A percentile compares a stretch with the other conserved stretches of the same genome.
These are phyloP conservation scores for Neospermospora avenae DNA, from an alignment of 2,329 filamentous ascomycete species.

Conservation along the genomic window DNA sequence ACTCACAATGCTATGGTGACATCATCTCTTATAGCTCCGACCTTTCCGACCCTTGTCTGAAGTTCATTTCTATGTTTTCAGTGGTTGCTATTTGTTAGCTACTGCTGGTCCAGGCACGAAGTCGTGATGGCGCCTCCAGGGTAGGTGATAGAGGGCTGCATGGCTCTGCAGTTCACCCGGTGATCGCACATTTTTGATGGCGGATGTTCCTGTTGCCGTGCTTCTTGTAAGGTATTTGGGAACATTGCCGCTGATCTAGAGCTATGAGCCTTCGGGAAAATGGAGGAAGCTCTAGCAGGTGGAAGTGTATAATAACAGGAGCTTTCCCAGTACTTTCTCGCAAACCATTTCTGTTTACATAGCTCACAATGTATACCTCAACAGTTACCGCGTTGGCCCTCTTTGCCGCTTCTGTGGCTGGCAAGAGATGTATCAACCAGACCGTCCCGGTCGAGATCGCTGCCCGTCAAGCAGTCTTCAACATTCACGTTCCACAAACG, in stretches of 20 bases:
- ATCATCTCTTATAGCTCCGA: neutral
- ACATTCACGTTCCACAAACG: conserved; percentile 44
- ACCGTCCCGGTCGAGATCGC: conserved; percentile 54
- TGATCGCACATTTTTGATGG: neutral
- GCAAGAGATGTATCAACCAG: conserved; percentile 45
- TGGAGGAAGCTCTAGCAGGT: neutral
- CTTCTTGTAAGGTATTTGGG: neutral
- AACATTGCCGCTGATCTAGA: neutral
- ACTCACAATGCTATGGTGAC: neutral
- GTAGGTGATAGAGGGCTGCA: neutral
- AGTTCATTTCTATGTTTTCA: neutral
- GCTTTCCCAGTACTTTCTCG: neutral
- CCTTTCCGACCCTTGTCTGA: neutral
- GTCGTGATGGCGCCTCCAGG: neutral
- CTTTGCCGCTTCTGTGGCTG: conserved; percentile 17
- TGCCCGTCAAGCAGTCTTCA: conserved; percentile 52
- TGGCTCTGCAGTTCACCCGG: neutral
- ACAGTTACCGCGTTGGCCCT: conserved; percentile 10
- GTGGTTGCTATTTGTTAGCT: neutral
- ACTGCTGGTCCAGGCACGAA: neutral
- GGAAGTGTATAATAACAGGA: neutral
- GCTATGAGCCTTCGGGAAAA: neutral
- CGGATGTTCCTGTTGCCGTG: neutral
- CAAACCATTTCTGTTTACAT: neutral
- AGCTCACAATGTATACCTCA: conserved; percentile 14